phyloP scores from a whole-genome alignment of 768 basidiomycete genomes.

The Mycena vulgaris region DNA sequence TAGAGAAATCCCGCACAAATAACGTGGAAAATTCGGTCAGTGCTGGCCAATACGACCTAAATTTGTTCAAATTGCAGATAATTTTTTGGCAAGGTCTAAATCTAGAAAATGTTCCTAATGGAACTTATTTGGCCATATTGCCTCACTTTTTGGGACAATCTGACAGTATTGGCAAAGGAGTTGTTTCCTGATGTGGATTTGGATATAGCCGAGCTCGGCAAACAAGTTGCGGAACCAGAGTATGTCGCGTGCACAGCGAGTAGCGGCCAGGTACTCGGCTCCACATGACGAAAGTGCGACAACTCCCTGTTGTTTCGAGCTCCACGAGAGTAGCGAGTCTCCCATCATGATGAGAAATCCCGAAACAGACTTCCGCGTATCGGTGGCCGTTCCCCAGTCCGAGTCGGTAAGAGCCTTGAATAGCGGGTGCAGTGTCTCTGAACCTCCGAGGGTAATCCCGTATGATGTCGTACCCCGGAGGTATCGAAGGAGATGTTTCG shows the following conservation, averaged over 20 bases:
- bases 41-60: not conserved
- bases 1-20: no score
- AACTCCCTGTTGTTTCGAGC: no score
- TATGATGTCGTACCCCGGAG: slow-evolving; percentile 11
- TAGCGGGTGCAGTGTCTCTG: slow-evolving; percentile 4
- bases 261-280: slow-evolving; percentile 41
- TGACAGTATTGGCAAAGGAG: not conserved
- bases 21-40: not conserved
- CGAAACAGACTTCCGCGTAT: slow-evolving; percentile 44
- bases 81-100: not conserved
- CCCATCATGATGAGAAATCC: slow-evolving; percentile 49
- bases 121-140: not conserved
- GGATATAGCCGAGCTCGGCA: slow-evolving; percentile 23
- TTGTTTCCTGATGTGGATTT: not conserved
- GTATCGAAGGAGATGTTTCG: slow-evolving; percentile 37
- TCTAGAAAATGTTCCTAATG: not conserved
- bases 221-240: slow-evolving; percentile 39
- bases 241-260: slow-evolving; percentile 13
- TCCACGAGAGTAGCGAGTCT: slow-evolving; percentile 49
- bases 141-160: not conserved
- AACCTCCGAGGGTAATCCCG: slow-evolving; percentile 25
- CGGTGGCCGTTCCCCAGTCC: slow-evolving; percentile 38
- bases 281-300: slow-evolving; percentile 52
- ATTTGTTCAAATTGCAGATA: not conserved
- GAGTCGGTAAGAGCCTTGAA: slow-evolving; percentile 36